Evolutionary conservation across 805 yeast genomes (phyloP), one percentile per base, ranked within the genome.

Genomic region (Hanseniaspora occidentalis): DNA sequence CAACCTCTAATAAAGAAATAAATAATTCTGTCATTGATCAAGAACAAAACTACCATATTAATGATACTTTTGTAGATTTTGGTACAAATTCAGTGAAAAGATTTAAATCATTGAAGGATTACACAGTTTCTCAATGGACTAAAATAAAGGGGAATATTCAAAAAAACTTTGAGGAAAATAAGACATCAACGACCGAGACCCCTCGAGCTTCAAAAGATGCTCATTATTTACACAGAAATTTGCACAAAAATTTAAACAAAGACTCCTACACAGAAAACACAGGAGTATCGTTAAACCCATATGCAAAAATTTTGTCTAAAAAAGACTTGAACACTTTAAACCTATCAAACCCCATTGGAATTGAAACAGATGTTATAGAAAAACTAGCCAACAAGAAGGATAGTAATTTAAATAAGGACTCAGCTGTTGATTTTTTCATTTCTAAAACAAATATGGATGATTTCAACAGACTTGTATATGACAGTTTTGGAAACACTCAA

Each of bases 311-410:
- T 3, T 22, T 25, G 29, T 35, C 21, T 16, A 21, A 21, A 4
- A 16, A 31, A 16, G 40, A 29, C 13, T 23, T 37, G 6, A 17
- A 29, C 17, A 29, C 23, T 6, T 37, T 37, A 31, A 11, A 37
- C 10, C 19, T 23, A 10, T 8, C 22, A 8, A 29, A 21, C 22
- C 35, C 40, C 5, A 27, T 35, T 6, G 40, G 40, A 11, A 11
- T 37, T 14, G 40, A 37, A 22, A 37, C 40, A n/a, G 40, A 37
- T 7, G 13, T 37, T 7, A 5, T 37, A 23, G 22, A 35, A 16
- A 37, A 31, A 7, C 3, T 27, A 5, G 25, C n/a, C 14, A 16
- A 16, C 17, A 17, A 29, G 8, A 4, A 16, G 6, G 6, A 25
- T 20, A 23, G 27, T 19, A 26, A 27, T 20, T 11, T 17, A 1